Evolutionary conservation across 345 rosid genomes (phyloP).

Genomic region (Tarenaya hassleriana): DNA sequence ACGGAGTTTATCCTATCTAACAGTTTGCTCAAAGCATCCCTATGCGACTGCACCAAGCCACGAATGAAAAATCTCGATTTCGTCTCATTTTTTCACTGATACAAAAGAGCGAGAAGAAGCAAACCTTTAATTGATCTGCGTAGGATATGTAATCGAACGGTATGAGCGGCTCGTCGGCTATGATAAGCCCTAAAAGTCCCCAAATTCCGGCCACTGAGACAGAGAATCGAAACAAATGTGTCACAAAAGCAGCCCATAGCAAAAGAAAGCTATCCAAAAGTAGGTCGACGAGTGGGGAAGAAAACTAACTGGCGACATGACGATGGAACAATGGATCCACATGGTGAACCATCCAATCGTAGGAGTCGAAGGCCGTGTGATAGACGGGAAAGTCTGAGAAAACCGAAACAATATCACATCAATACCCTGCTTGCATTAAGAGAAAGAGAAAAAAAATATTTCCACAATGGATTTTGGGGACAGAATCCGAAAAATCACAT

Average conservation of each 20-base stretch:
- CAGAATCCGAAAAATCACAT: not conserved
- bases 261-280: conserved; percentile 1
- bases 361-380: conserved; percentile 89
- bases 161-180: conserved; percentile 73
- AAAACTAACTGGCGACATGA: conserved; percentile 72
- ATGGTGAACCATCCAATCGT: conserved; percentile 61
- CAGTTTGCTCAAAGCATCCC: conserved; percentile 39
- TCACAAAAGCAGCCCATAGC: conserved; percentile 6
- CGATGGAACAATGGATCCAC: conserved; percentile 83
- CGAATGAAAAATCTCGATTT: conserved; percentile 13
- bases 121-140: conserved; percentile 54
- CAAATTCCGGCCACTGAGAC: conserved; percentile 72
- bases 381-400: conserved; percentile 85
- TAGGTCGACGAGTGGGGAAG: conserved; percentile 1
- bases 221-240: conserved; percentile 10
- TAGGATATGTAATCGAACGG: conserved; percentile 71
- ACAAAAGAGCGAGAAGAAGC: not conserved
- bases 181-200: conserved; percentile 75
- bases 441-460: not conserved
- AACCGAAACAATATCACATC: not conserved
- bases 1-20: conserved; percentile 42
- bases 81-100: not conserved
- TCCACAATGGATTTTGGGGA: not conserved
- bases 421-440: conserved; percentile 4
- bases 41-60: conserved; percentile 40